Evolutionary conservation across 2,329 filamentous ascomycete species (phyloP).

Genomic region (Diaporthe australafricana): DNA sequence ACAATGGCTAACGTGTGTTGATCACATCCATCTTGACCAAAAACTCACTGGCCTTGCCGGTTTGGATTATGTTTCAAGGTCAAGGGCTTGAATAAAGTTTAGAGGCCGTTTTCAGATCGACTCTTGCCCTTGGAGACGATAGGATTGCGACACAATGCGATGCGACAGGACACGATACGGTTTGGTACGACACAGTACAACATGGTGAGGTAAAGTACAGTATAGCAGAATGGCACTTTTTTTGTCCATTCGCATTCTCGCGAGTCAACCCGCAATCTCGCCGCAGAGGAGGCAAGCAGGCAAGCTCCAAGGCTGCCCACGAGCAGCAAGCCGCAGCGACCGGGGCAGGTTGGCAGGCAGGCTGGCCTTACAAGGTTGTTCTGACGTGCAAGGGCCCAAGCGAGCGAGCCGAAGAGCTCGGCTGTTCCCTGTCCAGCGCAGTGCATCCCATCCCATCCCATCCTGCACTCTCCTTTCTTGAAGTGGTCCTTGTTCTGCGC

Average conservation of each 20-base stretch:
- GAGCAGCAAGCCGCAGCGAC: background rate
- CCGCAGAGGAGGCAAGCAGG: background rate
- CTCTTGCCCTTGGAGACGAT: background rate
- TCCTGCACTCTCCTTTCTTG: conserved; percentile 10
- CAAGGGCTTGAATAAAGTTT: conserved; percentile 26
- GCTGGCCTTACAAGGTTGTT: conserved; percentile 14
- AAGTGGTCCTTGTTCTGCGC: background rate
- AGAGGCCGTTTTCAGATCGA: conserved; percentile 28
- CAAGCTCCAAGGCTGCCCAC: background rate
- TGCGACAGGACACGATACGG: background rate
- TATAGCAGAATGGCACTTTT: background rate
- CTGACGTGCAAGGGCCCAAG: conserved; percentile 26
- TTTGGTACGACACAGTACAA: background rate
- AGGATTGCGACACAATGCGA: background rate
- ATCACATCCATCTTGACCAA: background rate
- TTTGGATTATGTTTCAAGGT: background rate
- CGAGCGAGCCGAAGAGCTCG: conserved; percentile 16
- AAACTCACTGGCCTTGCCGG: background rate
- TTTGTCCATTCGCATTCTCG: background rate
- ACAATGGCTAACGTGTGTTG: background rate
- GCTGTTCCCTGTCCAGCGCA: conserved; percentile 1
- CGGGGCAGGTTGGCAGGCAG: conserved; percentile 5
- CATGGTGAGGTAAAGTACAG: background rate
- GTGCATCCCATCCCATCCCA: background rate
- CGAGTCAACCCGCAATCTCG: conserved; percentile 10